These are phyloP conservation scores for Lactifluus volemus DNA, from an alignment of 768 basidiomycete genomes.

Conservation along the genomic window DNA sequence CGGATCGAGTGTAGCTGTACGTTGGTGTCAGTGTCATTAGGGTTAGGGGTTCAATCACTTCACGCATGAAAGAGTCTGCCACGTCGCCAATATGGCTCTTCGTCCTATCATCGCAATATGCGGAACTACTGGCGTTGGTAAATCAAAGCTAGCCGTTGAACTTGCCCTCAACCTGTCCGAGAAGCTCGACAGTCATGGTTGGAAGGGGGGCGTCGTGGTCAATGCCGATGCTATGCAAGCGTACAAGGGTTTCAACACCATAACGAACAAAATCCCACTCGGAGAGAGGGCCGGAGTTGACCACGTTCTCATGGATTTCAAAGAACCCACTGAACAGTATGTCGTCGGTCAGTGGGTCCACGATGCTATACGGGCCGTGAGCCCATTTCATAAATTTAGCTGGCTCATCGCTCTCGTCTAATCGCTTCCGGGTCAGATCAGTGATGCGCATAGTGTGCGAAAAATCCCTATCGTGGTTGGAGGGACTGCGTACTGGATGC, in stretches of 20 bases:
- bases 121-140: constrained; percentile 94
- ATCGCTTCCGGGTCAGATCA: constrained; percentile 43
- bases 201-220: constrained; percentile 66
- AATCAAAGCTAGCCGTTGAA: constrained; percentile 85
- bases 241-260: constrained; percentile 82
- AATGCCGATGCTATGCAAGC: constrained; percentile 99
- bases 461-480: constrained; percentile 87
- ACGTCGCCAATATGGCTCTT: constrained; percentile 30
- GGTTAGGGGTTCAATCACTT: not conserved
- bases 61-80: not conserved
- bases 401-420: not conserved
- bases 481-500: constrained; percentile 96
- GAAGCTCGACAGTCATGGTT: constrained; percentile 29
- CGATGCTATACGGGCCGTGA: constrained; percentile 70
- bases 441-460: constrained; percentile 52
- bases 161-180: constrained; percentile 57
- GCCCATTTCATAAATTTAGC: constrained; percentile 24
- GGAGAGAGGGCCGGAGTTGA: constrained; percentile 72
- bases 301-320: constrained; percentile 86
- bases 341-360: constrained; percentile 80
- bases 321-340: constrained; percentile 80
- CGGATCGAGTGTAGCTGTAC: constrained; percentile 38
- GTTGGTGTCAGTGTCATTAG: not conserved
- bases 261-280: constrained; percentile 87
- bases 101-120: constrained; percentile 76